These are phyloP conservation scores for Coniochaeta sp. DNA, from an alignment of 2,329 filamentous ascomycete genomes.

Conservation along the genomic window DNA sequence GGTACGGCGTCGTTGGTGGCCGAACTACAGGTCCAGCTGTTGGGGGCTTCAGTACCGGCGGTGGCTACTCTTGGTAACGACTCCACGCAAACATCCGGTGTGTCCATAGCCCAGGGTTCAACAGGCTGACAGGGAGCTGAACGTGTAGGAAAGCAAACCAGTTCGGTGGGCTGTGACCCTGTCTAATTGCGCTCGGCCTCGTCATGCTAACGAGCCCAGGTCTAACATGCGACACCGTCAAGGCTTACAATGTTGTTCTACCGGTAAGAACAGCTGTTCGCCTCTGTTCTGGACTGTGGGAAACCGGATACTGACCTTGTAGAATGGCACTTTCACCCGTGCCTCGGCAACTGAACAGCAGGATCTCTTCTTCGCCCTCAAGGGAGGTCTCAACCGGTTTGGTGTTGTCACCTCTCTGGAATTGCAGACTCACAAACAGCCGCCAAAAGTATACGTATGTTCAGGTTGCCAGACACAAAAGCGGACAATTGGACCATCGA, in stretches of 20 bases:
- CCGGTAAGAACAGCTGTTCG: conserved; percentile 13
- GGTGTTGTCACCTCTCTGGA: conserved; percentile 17
- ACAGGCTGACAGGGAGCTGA: neutral
- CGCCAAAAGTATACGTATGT: conserved; percentile 12
- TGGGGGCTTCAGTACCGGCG: conserved; percentile 18
- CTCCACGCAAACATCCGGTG: neutral
- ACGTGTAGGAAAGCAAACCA: conserved; percentile 19
- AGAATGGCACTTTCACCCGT: conserved; percentile 19
- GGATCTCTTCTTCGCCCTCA: conserved; percentile 19
- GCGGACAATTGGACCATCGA: too few relatives aligned
- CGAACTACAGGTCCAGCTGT: conserved; percentile 17
- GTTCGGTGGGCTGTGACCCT: conserved; percentile 8
- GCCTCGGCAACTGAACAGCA: conserved; percentile 10
- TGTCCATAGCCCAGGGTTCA: neutral
- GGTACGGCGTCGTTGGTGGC: conserved; percentile 19
- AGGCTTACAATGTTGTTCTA: conserved; percentile 16
- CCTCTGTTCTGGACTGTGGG: too few relatives aligned
- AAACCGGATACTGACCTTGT: neutral
- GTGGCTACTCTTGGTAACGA: conserved; percentile 18
- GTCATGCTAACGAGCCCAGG: conserved; percentile 3
- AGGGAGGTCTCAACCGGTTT: conserved; percentile 18
- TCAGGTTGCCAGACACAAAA: too few relatives aligned
- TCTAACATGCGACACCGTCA: conserved; percentile 17
- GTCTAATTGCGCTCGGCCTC: neutral
- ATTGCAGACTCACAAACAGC: conserved; percentile 15